phyloP scores from a whole-genome alignment of 2,329 filamentous ascomycete genomes.

The Alternaria ethzedia region DNA sequence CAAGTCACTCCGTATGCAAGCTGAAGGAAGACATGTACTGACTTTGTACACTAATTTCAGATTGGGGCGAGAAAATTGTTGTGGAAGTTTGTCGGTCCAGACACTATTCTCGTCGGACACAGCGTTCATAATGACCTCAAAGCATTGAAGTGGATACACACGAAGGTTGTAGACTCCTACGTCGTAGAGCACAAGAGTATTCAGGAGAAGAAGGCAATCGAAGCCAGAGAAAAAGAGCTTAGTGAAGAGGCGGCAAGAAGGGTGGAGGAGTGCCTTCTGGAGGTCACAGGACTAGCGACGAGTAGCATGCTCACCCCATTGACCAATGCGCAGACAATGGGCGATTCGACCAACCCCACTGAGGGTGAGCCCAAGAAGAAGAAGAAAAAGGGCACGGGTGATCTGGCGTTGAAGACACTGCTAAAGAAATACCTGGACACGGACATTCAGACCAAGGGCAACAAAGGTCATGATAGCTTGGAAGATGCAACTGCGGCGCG shows the following conservation, averaged over 20 bases:
- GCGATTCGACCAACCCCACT: neutral
- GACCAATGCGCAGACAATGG: neutral
- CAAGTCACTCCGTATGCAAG: neutral
- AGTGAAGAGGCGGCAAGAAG: neutral
- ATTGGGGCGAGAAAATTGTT: constrained; percentile 52
- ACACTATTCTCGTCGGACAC: constrained; percentile 60
- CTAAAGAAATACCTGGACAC: constrained; percentile 80
- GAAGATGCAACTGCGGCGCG: constrained; percentile 90
- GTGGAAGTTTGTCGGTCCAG: constrained; percentile 53
- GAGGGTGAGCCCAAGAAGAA: constrained; percentile 3
- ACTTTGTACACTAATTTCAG: neutral
- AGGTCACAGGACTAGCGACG: neutral
- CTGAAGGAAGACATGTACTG: neutral
- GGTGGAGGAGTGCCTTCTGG: neutral
- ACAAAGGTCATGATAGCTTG: constrained; percentile 79
- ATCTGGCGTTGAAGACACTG: constrained; percentile 72
- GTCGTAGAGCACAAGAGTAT: constrained; percentile 23
- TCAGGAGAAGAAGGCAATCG: constrained; percentile 10
- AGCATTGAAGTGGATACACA: constrained; percentile 58
- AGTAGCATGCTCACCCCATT: neutral
- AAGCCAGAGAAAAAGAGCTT: neutral
- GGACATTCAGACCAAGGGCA: constrained; percentile 79
- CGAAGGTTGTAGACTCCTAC: constrained; percentile 54
- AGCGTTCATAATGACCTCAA: constrained; percentile 52
- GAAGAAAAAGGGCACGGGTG: constrained; percentile 5